phyloP scores from a whole-genome alignment of 352 stramenopile genomes.

The Blastocystis sp. region DNA sequence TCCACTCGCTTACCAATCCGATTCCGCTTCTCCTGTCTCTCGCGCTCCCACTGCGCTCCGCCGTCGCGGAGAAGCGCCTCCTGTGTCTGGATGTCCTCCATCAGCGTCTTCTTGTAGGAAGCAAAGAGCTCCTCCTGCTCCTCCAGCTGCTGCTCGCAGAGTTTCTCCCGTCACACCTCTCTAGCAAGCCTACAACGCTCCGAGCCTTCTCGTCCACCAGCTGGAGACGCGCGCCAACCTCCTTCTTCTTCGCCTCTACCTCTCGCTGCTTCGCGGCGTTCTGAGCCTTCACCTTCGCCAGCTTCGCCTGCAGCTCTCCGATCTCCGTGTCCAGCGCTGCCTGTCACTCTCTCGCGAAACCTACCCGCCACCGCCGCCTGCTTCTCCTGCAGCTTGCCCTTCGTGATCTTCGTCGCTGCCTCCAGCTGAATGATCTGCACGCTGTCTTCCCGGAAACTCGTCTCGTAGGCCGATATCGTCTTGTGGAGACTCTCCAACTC shows the following conservation, averaged over 20 bases:
- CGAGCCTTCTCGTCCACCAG: neutral
- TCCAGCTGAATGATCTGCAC: neutral
- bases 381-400: neutral
- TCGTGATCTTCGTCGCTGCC: neutral
- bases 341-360: neutral
- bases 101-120: conserved; percentile 47
- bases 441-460: neutral
- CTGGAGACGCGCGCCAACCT: neutral
- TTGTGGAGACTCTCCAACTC: neutral
- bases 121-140: conserved; percentile 54
- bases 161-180: neutral
- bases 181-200: neutral
- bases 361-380: neutral
- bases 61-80: conserved; percentile 5
- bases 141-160: conserved; percentile 58
- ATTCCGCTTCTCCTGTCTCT: conserved; percentile 8
- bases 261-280: neutral
- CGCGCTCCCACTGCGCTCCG: neutral
- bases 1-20: conserved; percentile 36
- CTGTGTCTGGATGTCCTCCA: conserved; percentile 1
- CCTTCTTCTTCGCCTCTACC: conserved; percentile 58
- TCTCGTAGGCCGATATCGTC: neutral
- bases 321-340: neutral
- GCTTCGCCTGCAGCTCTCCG: no score
- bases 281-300: neutral